Evolutionary conservation across 352 stramenopile species (phyloP), one percentile per base, ranked within the genome.

Genomic region (Lagenidium giganteum): DNA sequence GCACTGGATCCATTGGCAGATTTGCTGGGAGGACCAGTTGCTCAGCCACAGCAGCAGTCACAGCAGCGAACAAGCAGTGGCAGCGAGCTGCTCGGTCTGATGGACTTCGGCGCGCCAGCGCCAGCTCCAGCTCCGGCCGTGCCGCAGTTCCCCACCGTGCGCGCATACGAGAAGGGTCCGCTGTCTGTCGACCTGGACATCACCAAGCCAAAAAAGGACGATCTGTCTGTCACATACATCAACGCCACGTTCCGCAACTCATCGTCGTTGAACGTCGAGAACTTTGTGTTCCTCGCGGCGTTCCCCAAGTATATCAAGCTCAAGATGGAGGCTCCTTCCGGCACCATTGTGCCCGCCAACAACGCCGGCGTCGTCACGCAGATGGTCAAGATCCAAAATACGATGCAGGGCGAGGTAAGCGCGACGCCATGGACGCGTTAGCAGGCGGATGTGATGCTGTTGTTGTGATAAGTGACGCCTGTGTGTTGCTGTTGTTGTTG

Each of bases 241-340:
- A 67, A 92, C 18, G 95, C 89, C 12, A 96, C 81, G 29, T 97
- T 97, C 56, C 83, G 71, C 29, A 99, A 99, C 70, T 70, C 74
- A 13, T 96, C 77, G 16, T 54, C 74, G 30, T 67, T 72, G 38
- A 65, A 87, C 16, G 64, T 99, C 21, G 80, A 95, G 33, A 91
- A 94, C 25, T 92, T 99, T 49, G 81, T 95, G 45, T 90, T 99
- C 29, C 57, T 95, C 37, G 83, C 90, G 26, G 96, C 96, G 23
- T 98, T 99, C 56, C 96, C 96, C 18, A 99, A 94, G 73, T 99
- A 97, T 57, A 92, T 98, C 45, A 96, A 96, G 41, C 88, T 98
- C 64, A 95, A 98, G 73, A 98, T 98, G 93, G 91, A 98, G 51
- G 93, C 95, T n/a, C 85, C 95, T 4, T 96, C 81, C 14, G 95